Percentiles rank a stretch among this genome's conserved stretches.
Conservation (phyloP, 2,329 filamentous ascomycete species). For the Fusarium dlaminii region DNA sequence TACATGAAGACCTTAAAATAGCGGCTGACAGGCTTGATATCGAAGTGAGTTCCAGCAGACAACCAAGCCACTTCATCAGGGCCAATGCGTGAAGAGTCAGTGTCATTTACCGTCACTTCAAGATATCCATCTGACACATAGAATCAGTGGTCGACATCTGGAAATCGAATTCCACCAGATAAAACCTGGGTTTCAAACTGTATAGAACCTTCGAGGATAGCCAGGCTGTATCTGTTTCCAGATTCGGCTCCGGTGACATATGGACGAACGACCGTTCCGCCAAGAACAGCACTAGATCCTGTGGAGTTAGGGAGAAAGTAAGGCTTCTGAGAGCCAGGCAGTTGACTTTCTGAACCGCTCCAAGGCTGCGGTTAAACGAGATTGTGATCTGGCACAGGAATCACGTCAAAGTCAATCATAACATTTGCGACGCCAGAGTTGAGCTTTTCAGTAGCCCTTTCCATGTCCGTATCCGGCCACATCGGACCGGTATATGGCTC, state of each 20-base stretch:
- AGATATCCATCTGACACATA: not conserved
- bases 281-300: not conserved
- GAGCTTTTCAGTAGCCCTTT: not conserved
- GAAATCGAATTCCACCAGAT: not conserved
- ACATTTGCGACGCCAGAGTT: too few species aligned
- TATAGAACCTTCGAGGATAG: not conserved
- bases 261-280: not conserved
- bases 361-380: not conserved
- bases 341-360: not conserved
- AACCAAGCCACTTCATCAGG: not conserved
- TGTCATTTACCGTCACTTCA: not conserved
- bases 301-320: not conserved
- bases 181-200: not conserved
- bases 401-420: not conserved
- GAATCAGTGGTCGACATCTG: not conserved
- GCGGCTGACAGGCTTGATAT: not conserved
- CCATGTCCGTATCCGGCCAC: not conserved
- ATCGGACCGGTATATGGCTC: not conserved
- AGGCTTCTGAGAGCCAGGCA: not conserved
- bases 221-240: not conserved
- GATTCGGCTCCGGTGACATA: not conserved
- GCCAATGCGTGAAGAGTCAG: not conserved
- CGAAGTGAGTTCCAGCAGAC: not conserved
- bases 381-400: not conserved
- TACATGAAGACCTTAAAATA: not conserved